These are phyloP conservation scores for Saccharum spontaneum DNA, from an alignment of 176 grass and related monocot species.

Conservation along the genomic window DNA sequence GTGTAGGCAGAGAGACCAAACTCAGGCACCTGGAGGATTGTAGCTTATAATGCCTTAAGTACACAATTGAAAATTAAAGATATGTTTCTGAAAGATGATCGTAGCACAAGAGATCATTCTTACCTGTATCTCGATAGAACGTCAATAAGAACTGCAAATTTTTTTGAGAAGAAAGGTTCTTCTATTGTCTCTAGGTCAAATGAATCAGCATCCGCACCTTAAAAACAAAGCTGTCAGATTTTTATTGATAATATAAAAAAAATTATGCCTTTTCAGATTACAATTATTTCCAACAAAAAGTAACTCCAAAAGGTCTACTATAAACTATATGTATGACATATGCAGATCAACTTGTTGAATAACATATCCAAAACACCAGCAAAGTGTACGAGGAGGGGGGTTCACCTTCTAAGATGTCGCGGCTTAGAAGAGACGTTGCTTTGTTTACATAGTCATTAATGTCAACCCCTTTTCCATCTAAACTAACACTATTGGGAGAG, in stretches of 20 bases:
- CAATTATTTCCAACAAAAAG: constrained; percentile 14
- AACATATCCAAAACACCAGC: not conserved
- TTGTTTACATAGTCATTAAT: constrained; percentile 49
- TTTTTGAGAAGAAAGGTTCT: constrained; percentile 96
- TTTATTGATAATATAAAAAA: constrained; percentile 12
- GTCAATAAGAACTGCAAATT: constrained; percentile 65
- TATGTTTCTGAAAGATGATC: constrained; percentile 12
- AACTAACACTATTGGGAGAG: constrained; percentile 32
- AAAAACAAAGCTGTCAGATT: constrained; percentile 22
- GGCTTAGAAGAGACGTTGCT: constrained; percentile 64
- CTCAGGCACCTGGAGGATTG: not conserved
- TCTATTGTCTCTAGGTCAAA: constrained; percentile 56
- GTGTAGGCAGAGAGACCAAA: not conserved
- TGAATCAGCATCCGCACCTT: constrained; percentile 54
- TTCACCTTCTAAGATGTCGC: constrained; percentile 60
- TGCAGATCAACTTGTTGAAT: constrained; percentile 7
- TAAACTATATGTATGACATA: not conserved
- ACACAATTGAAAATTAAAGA: not conserved
- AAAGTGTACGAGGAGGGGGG: constrained; percentile 12
- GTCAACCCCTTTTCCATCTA: constrained; percentile 32
- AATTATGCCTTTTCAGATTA: not conserved
- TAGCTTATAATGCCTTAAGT: constrained; percentile 9
- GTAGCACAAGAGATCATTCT: not conserved
- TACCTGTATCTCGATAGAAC: constrained; percentile 75
- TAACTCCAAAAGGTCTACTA: not conserved